These are phyloP conservation scores for Flaveria bidentis DNA, from an alignment of 129 eudicot genomes.

Conservation along the genomic window DNA sequence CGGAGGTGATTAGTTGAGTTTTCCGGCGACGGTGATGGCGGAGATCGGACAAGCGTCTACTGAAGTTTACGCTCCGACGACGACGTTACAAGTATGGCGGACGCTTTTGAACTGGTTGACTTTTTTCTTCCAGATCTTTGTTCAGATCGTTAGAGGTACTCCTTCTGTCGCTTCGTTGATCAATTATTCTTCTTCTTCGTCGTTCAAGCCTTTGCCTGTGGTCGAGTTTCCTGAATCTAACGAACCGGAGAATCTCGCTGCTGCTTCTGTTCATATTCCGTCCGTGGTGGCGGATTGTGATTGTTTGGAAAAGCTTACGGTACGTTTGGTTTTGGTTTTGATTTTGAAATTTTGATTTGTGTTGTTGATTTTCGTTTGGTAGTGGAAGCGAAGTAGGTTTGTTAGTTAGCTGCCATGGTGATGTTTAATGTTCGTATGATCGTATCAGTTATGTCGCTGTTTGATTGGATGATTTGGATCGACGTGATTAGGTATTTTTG, in stretches of 20 bases:
- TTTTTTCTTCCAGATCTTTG: slow-evolving; percentile 88
- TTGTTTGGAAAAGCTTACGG: slow-evolving; percentile 59
- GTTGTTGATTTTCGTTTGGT: slow-evolving; percentile 14
- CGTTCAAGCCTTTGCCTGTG: slow-evolving; percentile 84
- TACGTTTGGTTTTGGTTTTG: slow-evolving; percentile 27
- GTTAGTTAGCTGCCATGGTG: slow-evolving; percentile 21
- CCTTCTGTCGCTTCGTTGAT: slow-evolving; percentile 67
- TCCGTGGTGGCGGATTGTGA: slow-evolving; percentile 33
- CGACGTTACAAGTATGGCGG: slow-evolving; percentile 76
- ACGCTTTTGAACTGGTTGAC: slow-evolving; percentile 84
- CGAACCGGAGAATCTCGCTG: slow-evolving; percentile 32
- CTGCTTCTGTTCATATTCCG: slow-evolving; percentile 42
- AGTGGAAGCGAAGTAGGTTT: slow-evolving; percentile 7
- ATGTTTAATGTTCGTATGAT: slow-evolving; percentile 23
- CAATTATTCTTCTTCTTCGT: slow-evolving; percentile 46
- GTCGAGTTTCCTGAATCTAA: slow-evolving; percentile 52
- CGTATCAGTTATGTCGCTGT: slow-evolving; percentile 19
- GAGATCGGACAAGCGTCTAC: slow-evolving; percentile 60
- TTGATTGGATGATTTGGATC: slow-evolving; percentile 28
- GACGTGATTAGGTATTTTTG: slow-evolving; percentile 23
- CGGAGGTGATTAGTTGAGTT: not conserved
- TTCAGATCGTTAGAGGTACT: slow-evolving; percentile 88
- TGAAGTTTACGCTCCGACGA: slow-evolving; percentile 87
- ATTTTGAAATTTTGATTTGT: not conserved
- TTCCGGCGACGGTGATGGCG: slow-evolving; percentile 52